Base-by-base conservation (phyloP, 2,329 filamentous ascomycete species). In the Septoria linicola region DNA sequence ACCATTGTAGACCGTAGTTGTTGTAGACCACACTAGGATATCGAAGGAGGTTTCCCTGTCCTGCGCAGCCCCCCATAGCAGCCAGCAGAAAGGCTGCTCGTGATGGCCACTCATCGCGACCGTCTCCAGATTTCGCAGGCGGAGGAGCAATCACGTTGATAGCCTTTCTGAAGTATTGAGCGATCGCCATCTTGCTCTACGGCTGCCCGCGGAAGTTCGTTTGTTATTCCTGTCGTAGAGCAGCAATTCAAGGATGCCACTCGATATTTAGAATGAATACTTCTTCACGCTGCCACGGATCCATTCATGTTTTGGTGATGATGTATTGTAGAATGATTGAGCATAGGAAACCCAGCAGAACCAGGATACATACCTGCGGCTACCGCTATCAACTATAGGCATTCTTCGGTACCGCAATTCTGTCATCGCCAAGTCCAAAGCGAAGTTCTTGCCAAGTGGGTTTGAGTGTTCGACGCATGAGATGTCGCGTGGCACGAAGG, bases 1-100 rank as follows among this genome's bases (percentile, higher is more conserved):
- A 82, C 80, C 80, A 82, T 60, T 82, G 79, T 4, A 82, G 69
- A 0, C 80, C 80, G 50, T 79, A 73, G 62, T 82, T 82, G 68
- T 81, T 82, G 72, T 80, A 82, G 3, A 81, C 74, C 32, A 79
- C 75, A 0, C 78, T 81, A 3, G 80, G 80, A 54, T 82, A 82
- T 25, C 80, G 73, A 14, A 82, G 69, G 16, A 82, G 30, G 61
- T 82, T 82, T 35, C 80, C 79, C 68, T 80, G 78, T 41, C 79
- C 79, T 2, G 77, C 78, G 56, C 76, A 80, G 40, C 80, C 80
- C 32, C 79, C 79, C 78, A 81, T 80, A 2, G 78, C 75, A 16
- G 80, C 79, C 20, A 82, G 74, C 3, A 82, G 68, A 63, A 81
- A 82, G 4, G 79, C 73, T 1, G 76, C 69, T 31, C 79, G 70